These are phyloP conservation scores for Aplosporella prunicola DNA, from an alignment of 2,329 filamentous ascomycete genomes.

Conservation along the genomic window DNA sequence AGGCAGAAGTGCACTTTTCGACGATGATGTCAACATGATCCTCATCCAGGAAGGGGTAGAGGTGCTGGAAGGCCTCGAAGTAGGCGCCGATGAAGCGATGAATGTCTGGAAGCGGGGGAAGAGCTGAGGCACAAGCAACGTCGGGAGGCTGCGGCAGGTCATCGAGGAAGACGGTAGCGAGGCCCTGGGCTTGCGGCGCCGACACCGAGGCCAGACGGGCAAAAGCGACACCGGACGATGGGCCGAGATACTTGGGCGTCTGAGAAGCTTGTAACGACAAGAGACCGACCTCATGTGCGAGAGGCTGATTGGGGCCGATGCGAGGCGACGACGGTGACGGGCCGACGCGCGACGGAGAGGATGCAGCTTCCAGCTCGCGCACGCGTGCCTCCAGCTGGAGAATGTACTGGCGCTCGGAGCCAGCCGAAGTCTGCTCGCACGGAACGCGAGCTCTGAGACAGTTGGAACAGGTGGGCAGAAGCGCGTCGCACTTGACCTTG, in stretches of 20 bases:
- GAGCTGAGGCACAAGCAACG: conserved; percentile 14
- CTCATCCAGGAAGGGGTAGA: conserved; percentile 44
- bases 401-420: conserved; percentile 3
- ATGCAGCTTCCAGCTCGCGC: not conserved
- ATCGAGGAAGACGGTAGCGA: conserved; percentile 16
- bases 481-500: conserved; percentile 7
- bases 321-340: not conserved
- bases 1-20: conserved; percentile 4
- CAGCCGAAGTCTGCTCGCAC: conserved; percentile 5
- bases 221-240: conserved; percentile 47
- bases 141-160: conserved; percentile 3
- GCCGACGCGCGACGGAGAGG: not conserved
- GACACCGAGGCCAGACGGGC: conserved; percentile 40
- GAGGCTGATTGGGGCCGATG: conserved; percentile 8
- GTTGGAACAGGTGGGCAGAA: conserved; percentile 4
- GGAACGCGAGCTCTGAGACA: conserved; percentile 3
- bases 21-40: conserved; percentile 31
- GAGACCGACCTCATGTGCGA: conserved; percentile 45
- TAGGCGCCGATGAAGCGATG: conserved; percentile 37
- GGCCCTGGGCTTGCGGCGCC: conserved; percentile 10
- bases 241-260: conserved; percentile 45
- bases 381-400: not conserved
- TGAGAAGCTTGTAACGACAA: conserved; percentile 41
- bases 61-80: conserved; percentile 39
- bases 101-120: conserved; percentile 27